Percentiles rank a stretch among this genome's conserved stretches.
Evolutionary conservation across 495 filamentous ascomycete genomes (phyloP).

Genomic region (Emericellopsis terricola): DNA sequence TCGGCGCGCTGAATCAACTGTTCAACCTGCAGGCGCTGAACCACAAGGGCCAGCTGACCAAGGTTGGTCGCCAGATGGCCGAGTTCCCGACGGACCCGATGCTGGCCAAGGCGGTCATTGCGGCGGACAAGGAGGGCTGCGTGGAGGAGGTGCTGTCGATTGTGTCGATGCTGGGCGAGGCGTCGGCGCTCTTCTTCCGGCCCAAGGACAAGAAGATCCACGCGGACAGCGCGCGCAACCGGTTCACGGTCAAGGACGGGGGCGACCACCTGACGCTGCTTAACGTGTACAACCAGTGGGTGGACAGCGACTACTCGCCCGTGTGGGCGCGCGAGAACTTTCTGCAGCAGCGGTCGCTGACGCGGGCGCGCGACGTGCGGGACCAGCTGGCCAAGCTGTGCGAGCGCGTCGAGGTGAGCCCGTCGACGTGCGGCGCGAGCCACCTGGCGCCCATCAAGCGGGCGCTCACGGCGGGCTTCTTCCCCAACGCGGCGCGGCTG

Average conservation of each 20-base stretch:
- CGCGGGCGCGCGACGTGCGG: constrained; percentile 75
- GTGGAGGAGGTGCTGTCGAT: constrained; percentile 92
- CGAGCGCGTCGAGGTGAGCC: constrained; percentile 72
- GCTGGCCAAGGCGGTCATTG: constrained; percentile 83
- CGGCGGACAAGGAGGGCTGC: constrained; percentile 72
- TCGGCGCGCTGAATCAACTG: constrained; percentile 77
- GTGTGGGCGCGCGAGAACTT: constrained; percentile 93
- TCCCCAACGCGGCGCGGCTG: constrained; percentile 79
- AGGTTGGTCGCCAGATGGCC: constrained; percentile 86
- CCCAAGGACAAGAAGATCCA: constrained; percentile 97
- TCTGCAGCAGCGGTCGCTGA: constrained; percentile 72
- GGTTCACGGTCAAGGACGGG: constrained; percentile 84
- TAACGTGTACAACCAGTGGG: constrained; percentile 97
- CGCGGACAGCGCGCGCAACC: constrained; percentile 77
- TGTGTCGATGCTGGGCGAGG: constrained; percentile 84
- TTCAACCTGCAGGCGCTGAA: constrained; percentile 86
- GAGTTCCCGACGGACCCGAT: constrained; percentile 92
- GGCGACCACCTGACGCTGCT: constrained; percentile 82
- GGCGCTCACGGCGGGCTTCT: constrained; percentile 82
- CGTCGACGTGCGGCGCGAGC: constrained; percentile 46
- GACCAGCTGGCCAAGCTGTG: constrained; percentile 92
- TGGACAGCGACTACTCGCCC: constrained; percentile 75
- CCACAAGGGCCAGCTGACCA: constrained; percentile 76
- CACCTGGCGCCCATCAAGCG: constrained; percentile 69
- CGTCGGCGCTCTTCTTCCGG: constrained; percentile 78